Evolutionary conservation across 805 yeast species (phyloP).

Genomic region (Nakazawaea peltata): DNA sequence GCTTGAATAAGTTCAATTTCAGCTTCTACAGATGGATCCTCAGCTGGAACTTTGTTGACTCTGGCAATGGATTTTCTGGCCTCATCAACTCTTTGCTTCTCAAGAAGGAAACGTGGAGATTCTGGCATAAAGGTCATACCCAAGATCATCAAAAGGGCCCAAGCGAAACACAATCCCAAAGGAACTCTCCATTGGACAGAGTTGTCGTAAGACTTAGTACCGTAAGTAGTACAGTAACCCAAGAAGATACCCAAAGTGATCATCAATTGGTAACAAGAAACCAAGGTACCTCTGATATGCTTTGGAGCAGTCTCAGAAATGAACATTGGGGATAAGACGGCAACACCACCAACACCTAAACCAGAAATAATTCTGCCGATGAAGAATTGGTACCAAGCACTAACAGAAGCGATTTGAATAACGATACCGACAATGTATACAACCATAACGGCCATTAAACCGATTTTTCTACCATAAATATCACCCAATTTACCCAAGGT

Average conservation of each 20-base stretch:
- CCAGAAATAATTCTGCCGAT: constrained; percentile 56
- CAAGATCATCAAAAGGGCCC: constrained; percentile 41
- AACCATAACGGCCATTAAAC: constrained; percentile 43
- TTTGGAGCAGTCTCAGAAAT: constrained; percentile 68
- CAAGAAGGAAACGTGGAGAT: constrained; percentile 57
- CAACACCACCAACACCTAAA: constrained; percentile 45
- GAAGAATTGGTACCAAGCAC: constrained; percentile 54
- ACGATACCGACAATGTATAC: constrained; percentile 55
- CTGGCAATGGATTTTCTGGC: constrained; percentile 48
- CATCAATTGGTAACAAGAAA: constrained; percentile 62
- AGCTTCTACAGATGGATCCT: constrained; percentile 44
- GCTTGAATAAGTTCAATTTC: constrained; percentile 49
- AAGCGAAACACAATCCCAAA: constrained; percentile 37
- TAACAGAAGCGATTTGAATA: constrained; percentile 48
- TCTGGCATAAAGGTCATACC: constrained; percentile 61
- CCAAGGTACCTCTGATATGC: constrained; percentile 62
- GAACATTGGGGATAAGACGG: constrained; percentile 50
- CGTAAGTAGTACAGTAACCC: constrained; percentile 62
- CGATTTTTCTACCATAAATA: constrained; percentile 49
- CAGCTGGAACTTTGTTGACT: constrained; percentile 48
- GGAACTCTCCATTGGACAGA: constrained; percentile 66
- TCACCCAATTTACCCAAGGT: constrained; percentile 52
- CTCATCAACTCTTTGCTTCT: constrained; percentile 38
- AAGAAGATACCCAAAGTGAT: constrained; percentile 64
- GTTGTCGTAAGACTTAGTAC: constrained; percentile 43